Conservation (phyloP, 2,329 filamentous ascomycete genomes). For the Alternaria atra region DNA sequence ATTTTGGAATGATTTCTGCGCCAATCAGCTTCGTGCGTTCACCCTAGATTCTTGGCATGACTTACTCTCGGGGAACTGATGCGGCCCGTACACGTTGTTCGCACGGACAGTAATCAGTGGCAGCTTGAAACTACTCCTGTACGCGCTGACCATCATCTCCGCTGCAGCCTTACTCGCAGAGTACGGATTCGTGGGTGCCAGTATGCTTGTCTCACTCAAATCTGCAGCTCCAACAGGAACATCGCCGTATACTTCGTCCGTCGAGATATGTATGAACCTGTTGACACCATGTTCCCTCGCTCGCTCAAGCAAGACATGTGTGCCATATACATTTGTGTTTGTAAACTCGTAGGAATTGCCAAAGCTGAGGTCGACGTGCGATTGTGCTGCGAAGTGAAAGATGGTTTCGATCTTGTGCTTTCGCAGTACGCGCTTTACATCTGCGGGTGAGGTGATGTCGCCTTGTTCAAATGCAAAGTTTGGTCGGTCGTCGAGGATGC, state of each 20-base stretch:
- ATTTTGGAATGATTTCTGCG: slow-evolving; percentile 85
- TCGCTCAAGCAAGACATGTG: slow-evolving; percentile 82
- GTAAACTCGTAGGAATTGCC: slow-evolving; percentile 85
- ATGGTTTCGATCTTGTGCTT: slow-evolving; percentile 79
- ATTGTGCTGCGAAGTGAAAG: slow-evolving; percentile 86
- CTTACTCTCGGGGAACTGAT: slow-evolving; percentile 85
- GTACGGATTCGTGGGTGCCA: slow-evolving; percentile 84
- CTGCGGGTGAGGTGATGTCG: slow-evolving; percentile 75
- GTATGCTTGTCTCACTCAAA: slow-evolving; percentile 74
- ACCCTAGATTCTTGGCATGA: no score
- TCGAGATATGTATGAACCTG: slow-evolving; percentile 83
- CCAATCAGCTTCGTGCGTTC: slow-evolving; percentile 17
- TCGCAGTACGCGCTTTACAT: slow-evolving; percentile 76
- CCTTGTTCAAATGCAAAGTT: slow-evolving; percentile 85
- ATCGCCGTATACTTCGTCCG: slow-evolving; percentile 87
- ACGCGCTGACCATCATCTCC: slow-evolving; percentile 88
- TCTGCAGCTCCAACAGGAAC: slow-evolving; percentile 76
- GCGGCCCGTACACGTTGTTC: slow-evolving; percentile 87
- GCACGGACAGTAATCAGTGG: slow-evolving; percentile 81
- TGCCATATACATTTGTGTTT: slow-evolving; percentile 82
- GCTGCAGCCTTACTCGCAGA: slow-evolving; percentile 82
- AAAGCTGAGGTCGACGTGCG: slow-evolving; percentile 83
- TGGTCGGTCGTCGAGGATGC: slow-evolving; percentile 69
- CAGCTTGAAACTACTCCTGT: slow-evolving; percentile 82
- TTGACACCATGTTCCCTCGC: slow-evolving; percentile 75